Base-by-base conservation (phyloP, 768 basidiomycete species). In the Dentipellis sp. region DNA sequence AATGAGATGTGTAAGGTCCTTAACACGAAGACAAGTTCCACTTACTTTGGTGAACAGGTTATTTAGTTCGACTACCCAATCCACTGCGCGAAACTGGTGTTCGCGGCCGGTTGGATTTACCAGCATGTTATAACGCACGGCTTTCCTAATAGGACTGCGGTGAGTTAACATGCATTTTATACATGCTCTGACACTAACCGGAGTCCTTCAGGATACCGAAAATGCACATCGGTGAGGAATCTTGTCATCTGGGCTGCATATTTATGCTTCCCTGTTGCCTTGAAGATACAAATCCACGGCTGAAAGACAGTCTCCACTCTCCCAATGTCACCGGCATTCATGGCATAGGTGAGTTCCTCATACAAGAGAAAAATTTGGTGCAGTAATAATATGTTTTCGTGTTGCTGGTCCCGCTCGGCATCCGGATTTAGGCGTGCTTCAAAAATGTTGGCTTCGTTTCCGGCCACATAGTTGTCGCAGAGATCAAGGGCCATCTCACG, bases 11-110 rank as follows among this genome's bases (percentile, higher is more conserved):
- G n/a, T n/a, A n/a, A n/a, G n/a, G n/a, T n/a, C n/a, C n/a, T n/a
- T 40, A 12, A 3, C 39, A 12, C 12, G 7, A 40, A 38, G 8
- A 38, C 14, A 8, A 38, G 14, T 38, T 38, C n/a, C n/a, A n/a
- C 65, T 56, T 17, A 74, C 74, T 64, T 76, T 78, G 5, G 66
- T 74, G n/a, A 69, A 74, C 1, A 76, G 65, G 55, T 78, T 77
- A 34, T 75, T 70, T 2, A 70, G 63, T 56, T 79, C 74, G 1
- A 74, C 61, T 8, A 68, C 52, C 74, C 74, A 77, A 50, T 77
- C 75, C 2, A 75, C 61, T 0, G 63, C 68, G 1, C 66, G 58
- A 38, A 69, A 78, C 0, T 58, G 56, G 2, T 64, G 62, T 8
- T 55, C 50, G 36, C 66, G 64, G 0, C 75, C 73, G 0, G 66